These are phyloP conservation scores for Verruconis gallopava DNA, from an alignment of 2,329 filamentous ascomycete genomes.

Conservation along the genomic window DNA sequence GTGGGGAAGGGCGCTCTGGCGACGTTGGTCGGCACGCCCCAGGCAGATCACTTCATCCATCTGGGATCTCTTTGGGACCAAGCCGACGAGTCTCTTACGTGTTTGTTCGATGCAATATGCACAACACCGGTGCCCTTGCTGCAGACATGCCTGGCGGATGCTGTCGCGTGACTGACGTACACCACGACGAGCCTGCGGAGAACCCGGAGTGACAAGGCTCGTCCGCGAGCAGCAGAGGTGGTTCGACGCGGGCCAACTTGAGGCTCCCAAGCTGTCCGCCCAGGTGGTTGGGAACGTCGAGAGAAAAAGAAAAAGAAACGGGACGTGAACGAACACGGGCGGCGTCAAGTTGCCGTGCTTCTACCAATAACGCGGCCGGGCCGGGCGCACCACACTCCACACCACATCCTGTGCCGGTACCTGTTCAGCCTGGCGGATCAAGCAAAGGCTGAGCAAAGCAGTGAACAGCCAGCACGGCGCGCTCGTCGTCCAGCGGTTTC, in stretches of 20 bases:
- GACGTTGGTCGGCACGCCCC: too few species aligned
- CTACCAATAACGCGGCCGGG: too few species aligned
- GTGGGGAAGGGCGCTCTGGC: neutral
- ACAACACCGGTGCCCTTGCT: neutral
- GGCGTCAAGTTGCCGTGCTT: too few species aligned
- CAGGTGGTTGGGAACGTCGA: neutral
- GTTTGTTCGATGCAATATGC: neutral
- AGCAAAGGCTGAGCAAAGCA: too few species aligned
- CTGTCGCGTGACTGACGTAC: neutral
- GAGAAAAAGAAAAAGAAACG: conserved; percentile 1
- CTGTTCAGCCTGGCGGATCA: neutral
- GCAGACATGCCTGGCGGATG: neutral
- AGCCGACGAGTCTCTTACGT: neutral
- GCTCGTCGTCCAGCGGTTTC: too few species aligned
- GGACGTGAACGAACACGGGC: neutral
- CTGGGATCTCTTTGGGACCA: neutral
- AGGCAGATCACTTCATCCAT: too few species aligned
- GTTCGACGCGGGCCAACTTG: neutral
- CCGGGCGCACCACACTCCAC: neutral
- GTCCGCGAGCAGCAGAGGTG: neutral
- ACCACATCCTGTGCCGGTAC: neutral
- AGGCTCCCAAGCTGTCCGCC: neutral
- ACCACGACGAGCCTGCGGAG: neutral
- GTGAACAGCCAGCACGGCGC: too few species aligned
- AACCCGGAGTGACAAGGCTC: neutral